Base-by-base conservation (phyloP, 2,329 filamentous ascomycete species). In the Phoma sp. region DNA sequence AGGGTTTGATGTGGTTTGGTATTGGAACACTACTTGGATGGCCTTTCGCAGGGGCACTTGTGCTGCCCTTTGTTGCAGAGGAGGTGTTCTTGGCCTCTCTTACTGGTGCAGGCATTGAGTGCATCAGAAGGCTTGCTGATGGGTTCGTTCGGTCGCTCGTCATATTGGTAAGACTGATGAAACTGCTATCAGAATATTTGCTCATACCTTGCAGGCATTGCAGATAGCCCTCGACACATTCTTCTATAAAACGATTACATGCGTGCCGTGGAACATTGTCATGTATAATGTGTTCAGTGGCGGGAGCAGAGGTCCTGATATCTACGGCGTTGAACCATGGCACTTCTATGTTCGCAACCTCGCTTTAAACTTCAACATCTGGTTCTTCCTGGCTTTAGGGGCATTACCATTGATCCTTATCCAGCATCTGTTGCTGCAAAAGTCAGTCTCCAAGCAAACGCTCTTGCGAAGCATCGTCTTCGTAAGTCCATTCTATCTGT, bases 271-370 rank as follows among this genome's bases (percentile, higher is more conserved):
- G 82, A 97, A 97, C 70, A 98, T 99, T 68, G 87, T 99, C 67
- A 85, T 89, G 61, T 99, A 99, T 82, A 99, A 99, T 72, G 86
- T 99, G 36, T 93, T 99, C 71, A 90, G 90, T 7, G 87, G 86
- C 6, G 84, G 85, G 0, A 90, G 87, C 26, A 83, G 81, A 69
- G 95, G 93, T 0, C 95, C 95, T 0, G 85, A 96, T 49, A 90
- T 99, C 29, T 99, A 97, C 68, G 95, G 95, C 37, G 96, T 91
- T 1, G 95, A 99, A 76, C 91, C 93, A 1, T 98, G 93, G 95
- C 89, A 93, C 47, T 99, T 97, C 73, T 99, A 99, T 76, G 82
- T 96, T 65, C 90, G 91, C 65, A 99, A 99, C 67, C 79, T 99
- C 36, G 78, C 89, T 14, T 82, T 99, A 53, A 99, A 99, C 78